Conservation (phyloP, 2,329 filamentous ascomycete species). For the Xylariaceae sp. region DNA sequence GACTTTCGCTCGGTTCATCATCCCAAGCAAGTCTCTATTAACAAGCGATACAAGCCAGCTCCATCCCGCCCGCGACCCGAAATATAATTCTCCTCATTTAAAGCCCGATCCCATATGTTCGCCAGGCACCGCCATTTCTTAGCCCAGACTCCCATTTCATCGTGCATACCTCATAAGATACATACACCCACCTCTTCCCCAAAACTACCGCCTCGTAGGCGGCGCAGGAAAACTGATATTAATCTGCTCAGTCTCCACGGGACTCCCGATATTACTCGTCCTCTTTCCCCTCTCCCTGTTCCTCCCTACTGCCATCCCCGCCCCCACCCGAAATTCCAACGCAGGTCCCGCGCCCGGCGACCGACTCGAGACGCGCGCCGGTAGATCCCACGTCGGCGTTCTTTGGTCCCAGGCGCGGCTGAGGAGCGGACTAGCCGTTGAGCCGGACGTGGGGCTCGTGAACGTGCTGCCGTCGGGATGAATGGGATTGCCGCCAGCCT, state of each 20-base stretch:
- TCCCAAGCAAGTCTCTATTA: not conserved
- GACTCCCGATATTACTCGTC: constrained; percentile 32
- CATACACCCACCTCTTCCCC: too few species aligned
- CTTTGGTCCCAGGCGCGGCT: constrained; percentile 35
- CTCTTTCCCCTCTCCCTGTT: constrained; percentile 26
- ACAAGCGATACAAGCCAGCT: not conserved
- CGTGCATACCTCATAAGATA: too few species aligned
- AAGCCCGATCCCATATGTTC: not conserved
- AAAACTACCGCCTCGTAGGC: constrained; percentile 23
- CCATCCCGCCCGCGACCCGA: not conserved
- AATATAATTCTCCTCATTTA: not conserved
- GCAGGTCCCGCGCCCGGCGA: constrained; percentile 12
- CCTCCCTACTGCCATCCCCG: constrained; percentile 20
- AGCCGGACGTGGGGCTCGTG: constrained; percentile 33
- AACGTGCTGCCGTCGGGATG: constrained; percentile 20
- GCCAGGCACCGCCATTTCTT: too few species aligned
- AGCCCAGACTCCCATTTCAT: too few species aligned
- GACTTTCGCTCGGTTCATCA: not conserved
- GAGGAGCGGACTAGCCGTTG: constrained; percentile 35
- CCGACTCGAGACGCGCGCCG: constrained; percentile 23
- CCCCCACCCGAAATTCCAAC: too few species aligned
- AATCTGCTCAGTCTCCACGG: constrained; percentile 35
- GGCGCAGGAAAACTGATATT: constrained; percentile 34
- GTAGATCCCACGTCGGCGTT: constrained; percentile 31
- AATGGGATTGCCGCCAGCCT: constrained; percentile 10